Percentiles rank a stretch among this genome's conserved stretches.
phyloP scores from a whole-genome alignment of 495 filamentous ascomycete species.

The Xylaria scruposa region DNA sequence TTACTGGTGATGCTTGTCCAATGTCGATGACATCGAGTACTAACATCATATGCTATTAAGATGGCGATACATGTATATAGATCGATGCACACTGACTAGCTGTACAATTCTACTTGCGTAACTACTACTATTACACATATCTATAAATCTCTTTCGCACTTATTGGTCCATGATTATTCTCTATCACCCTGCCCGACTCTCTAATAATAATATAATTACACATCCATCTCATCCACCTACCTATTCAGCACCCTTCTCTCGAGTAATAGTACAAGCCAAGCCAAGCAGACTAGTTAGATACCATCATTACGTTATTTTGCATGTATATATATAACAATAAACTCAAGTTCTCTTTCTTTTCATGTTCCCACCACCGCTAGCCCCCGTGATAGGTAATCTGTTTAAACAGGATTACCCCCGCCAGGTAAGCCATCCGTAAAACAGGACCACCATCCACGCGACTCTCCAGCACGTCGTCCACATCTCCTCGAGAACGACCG shows the following conservation, averaged over 20 bases:
- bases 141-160: not conserved
- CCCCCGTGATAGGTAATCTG: no score
- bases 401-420: constrained; percentile 38
- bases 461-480: constrained; percentile 54
- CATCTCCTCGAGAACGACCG: constrained; percentile 46
- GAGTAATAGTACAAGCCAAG: constrained; percentile 6
- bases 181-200: not conserved
- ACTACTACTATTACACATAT: no score
- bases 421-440: constrained; percentile 50
- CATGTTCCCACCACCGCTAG: not conserved
- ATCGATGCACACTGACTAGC: no score
- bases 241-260: not conserved
- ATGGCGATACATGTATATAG: no score
- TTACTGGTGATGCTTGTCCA: no score
- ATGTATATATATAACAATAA: not conserved
- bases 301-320: constrained; percentile 3
- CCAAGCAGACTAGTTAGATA: not conserved
- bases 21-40: no score
- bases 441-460: constrained; percentile 52
- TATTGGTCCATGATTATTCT: not conserved
- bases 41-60: no score
- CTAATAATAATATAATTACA: not conserved
- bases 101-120: no score
- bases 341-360: not conserved
- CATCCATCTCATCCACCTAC: not conserved